Base-by-base conservation (phyloP, 352 stramenopile genomes). In the Phytophthora sansomeana region DNA sequence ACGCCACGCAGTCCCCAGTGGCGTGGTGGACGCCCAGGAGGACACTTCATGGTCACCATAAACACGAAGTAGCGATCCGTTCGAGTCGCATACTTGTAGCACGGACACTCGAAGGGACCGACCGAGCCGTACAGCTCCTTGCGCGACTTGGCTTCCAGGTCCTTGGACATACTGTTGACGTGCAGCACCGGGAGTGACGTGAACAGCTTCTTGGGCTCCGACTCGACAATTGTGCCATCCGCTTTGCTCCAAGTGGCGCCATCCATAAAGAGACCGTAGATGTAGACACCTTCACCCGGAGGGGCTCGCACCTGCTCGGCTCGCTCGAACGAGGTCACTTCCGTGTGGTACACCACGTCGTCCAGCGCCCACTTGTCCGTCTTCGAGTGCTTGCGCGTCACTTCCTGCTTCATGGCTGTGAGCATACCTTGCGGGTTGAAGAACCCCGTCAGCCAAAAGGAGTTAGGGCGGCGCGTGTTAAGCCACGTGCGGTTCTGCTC, bases 381-480 rank as follows among this genome's bases (percentile, higher is more conserved):
- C 84, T 98, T 98, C 32, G 79, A 91, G 81, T 99, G 96, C 62
- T 97, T 97, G 16, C 96, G 89, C 39, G 96, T 98, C 4, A 99
- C 97, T 70, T 99, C 97, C 73, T 99, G 97, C 78, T 99, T 99
- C 94, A 99, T 99, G 38, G 97, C 97, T 43, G 97, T 99, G 35
- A 99, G 84, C 83, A 99, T 98, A 14, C 97, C 97, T 67, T 98
- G 95, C 19, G 97, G 97, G 71, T 99, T 99, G 79, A 99, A 99
- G 74, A 99, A 99, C 6, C 97, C 97, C 21, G 97, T 98, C 48
- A 99, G 77, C 97, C 96, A 99, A 74, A 98, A 99, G 53, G 88
- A 97, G 63, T 97, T 97, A 4, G 97, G 97, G 0, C 95, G 81
- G 9, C 95, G 92, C 16, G 81, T 97, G 62, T 98, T 98, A 21